Evolutionary conservation across 306 rosid genomes (phyloP), one percentile per base, ranked within the genome.

Genomic region (Vachellia collinsii): DNA sequence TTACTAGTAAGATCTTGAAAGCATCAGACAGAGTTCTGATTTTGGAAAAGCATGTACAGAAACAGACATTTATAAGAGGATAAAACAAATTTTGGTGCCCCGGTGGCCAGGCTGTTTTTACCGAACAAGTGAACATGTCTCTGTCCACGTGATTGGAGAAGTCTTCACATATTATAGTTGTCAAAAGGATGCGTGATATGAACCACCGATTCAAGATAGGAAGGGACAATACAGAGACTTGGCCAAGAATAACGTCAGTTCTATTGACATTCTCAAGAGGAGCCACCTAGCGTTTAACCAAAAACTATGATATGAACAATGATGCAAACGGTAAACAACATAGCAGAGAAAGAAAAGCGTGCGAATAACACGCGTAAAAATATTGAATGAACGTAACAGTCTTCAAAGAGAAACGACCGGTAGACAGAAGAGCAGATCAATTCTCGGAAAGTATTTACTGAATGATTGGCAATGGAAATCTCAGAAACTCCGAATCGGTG

Each of bases 401-500:
- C 59, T 70, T 12, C 19, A 71, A 3, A 25, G 39, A 44, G 54
- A 44, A 70, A 20, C 4, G 74, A 70, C 38, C 74, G 23, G 74
- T 4, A 69, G 74, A 43, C n/a, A 2, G 54, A 47, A 19, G 19
- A 29, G 43, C 44, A 8, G 29, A 50, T 29, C 17, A 36, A n/a
- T 51, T 20, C 48, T 50, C 36, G 10, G 70, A 19, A 61, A 78
- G 22, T 36, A 76, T 23, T 36, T 22, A 79, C 79, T 59, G 74
- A 42, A 39, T 54, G 56, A 44, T 12, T 17, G 38, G n/a, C 8
- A 50, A 81, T 16, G 20, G 20, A 29, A 23, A 72, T 19, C 43
- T 70, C 72, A 47, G 75, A 84, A 70, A 41, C 29, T 75, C 69
- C 46, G 72, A 84, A 70, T 36, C 37, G 23, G 20, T 73, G 22